Evolutionary conservation across 2,329 filamentous ascomycete genomes (phyloP).

Genomic region (Arthroderma uncinatum): DNA sequence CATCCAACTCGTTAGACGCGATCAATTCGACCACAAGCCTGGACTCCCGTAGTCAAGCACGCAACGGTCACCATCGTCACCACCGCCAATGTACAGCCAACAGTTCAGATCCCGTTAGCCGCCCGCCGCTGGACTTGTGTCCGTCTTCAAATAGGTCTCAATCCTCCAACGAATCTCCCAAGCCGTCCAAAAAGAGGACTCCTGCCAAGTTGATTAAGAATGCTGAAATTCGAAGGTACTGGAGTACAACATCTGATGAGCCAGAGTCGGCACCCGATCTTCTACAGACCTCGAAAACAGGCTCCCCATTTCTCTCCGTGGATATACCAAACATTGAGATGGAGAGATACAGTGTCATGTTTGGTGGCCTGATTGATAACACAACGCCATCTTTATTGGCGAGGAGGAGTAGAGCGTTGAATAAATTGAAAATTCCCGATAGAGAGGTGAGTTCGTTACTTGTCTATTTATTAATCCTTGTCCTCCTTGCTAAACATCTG

Average conservation of each 20-base stretch:
- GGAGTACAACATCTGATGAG: constrained; percentile 5
- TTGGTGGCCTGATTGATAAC: constrained; percentile 52
- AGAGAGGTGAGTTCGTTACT: constrained; percentile 26
- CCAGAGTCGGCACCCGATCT: constrained; percentile 6
- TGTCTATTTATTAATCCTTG: neutral
- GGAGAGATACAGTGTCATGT: constrained; percentile 93
- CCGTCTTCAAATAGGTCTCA: neutral
- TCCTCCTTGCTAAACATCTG: neutral
- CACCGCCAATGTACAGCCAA: neutral
- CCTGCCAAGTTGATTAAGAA: constrained; percentile 7
- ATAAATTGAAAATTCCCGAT: constrained; percentile 45
- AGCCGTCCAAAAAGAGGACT: constrained; percentile 6
- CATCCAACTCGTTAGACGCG: neutral
- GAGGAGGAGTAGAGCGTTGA: constrained; percentile 29
- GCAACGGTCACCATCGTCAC: neutral
- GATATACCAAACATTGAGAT: constrained; percentile 70
- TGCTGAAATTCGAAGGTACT: constrained; percentile 4
- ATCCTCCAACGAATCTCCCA: neutral
- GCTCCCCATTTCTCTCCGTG: constrained; percentile 51
- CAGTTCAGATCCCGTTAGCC: neutral
- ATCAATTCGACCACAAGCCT: neutral
- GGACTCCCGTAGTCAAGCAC: neutral
- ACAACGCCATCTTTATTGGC: constrained; percentile 24
- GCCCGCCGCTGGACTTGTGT: neutral
- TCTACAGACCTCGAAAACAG: constrained; percentile 9